These are phyloP conservation scores for Penicillium taxi DNA, from an alignment of 495 filamentous ascomycete genomes.

Conservation along the genomic window DNA sequence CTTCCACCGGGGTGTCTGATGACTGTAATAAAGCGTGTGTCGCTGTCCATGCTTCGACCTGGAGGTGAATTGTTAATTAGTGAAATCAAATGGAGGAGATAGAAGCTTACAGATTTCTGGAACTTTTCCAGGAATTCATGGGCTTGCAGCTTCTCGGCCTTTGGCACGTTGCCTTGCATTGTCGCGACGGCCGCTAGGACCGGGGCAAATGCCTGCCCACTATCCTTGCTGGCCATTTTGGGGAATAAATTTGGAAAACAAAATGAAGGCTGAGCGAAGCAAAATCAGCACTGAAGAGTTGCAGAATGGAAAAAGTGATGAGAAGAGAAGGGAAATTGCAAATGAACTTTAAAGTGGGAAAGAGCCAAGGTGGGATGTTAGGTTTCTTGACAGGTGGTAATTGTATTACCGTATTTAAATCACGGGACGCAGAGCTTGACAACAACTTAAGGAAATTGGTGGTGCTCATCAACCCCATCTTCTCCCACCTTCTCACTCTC, in stretches of 20 bases:
- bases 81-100: not conserved
- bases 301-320: constrained; percentile 5
- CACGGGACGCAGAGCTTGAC: constrained; percentile 23
- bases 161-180: constrained; percentile 78
- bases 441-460: too few relatives aligned
- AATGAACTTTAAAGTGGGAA: constrained; percentile 13
- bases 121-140: constrained; percentile 88
- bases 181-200: constrained; percentile 82
- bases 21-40: constrained; percentile 81
- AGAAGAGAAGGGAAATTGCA: constrained; percentile 6
- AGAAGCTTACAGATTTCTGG: constrained; percentile 84
- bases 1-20: constrained; percentile 61
- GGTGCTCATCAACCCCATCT: not conserved
- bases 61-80: constrained; percentile 3
- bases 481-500: constrained; percentile 9
- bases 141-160: constrained; percentile 77
- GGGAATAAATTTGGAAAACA: constrained; percentile 9
- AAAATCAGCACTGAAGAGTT: constrained; percentile 4
- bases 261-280: constrained; percentile 9
- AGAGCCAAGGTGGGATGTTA: constrained; percentile 33
- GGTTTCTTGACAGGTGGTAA: constrained; percentile 25
- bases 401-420: constrained; percentile 21
- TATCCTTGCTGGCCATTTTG: constrained; percentile 63
- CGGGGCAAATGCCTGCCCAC: constrained; percentile 65
- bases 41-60: constrained; percentile 84